These are phyloP conservation scores for Calycina herbarum DNA, from an alignment of 2,329 filamentous ascomycete species.

Conservation along the genomic window DNA sequence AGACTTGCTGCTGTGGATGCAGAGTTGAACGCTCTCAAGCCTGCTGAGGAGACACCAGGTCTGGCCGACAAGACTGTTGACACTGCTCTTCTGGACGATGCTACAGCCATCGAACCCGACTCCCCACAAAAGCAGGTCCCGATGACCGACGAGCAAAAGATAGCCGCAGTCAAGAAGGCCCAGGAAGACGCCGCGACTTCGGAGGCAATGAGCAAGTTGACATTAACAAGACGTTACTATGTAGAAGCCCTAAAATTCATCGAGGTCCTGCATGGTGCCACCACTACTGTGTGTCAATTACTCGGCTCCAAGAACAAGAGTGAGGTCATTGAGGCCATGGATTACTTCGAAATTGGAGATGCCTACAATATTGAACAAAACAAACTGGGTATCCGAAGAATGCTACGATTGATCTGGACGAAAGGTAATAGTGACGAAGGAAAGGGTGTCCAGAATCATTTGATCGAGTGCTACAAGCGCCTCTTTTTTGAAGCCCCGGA, in stretches of 20 bases:
- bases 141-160: slow-evolving; percentile 79
- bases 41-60: slow-evolving; percentile 71
- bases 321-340: slow-evolving; percentile 98
- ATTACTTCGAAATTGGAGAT: slow-evolving; percentile 94
- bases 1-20: slow-evolving; percentile 80
- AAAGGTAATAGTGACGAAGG: slow-evolving; percentile 99
- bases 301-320: slow-evolving; percentile 96
- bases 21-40: slow-evolving; percentile 78
- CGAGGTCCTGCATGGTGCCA: slow-evolving; percentile 82
- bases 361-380: slow-evolving; percentile 96
- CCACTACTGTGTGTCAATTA: slow-evolving; percentile 78
- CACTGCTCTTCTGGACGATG: slow-evolving; percentile 79
- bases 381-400: slow-evolving; percentile 86
- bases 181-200: slow-evolving; percentile 86
- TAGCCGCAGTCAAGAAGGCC: slow-evolving; percentile 72
- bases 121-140: slow-evolving; percentile 60
- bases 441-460: slow-evolving; percentile 93
- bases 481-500: slow-evolving; percentile 96
- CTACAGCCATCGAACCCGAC: slow-evolving; percentile 70
- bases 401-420: slow-evolving; percentile 97
- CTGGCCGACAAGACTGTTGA: slow-evolving; percentile 75
- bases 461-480: slow-evolving; percentile 94
- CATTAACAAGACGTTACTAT: slow-evolving; percentile 87
- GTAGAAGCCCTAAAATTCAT: slow-evolving; percentile 93
- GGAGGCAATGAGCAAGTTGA: slow-evolving; percentile 83